These are phyloP conservation scores for Coemansia furcata DNA, from an alignment of 192 early-diverging fungal genomes.

Conservation along the genomic window DNA sequence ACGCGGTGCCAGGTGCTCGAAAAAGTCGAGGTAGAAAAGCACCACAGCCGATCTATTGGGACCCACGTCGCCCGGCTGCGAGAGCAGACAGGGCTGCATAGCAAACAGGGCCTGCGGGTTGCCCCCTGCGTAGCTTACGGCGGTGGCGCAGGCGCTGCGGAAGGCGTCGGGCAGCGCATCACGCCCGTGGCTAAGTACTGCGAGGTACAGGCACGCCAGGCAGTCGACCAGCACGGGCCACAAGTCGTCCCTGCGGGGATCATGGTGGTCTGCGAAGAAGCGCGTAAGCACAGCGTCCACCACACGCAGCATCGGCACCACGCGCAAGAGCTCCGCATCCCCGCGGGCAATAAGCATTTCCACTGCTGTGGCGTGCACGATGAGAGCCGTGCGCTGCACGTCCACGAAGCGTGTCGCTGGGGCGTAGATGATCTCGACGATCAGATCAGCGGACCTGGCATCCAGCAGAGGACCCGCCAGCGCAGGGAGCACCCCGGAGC, in stretches of 20 bases:
- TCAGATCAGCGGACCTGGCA: neutral
- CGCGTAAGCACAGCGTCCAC: slow-evolving; percentile 1
- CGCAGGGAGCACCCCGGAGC: neutral
- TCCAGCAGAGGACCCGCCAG: neutral
- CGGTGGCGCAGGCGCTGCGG: neutral
- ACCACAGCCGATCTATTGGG: neutral
- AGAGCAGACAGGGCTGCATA: slow-evolving; percentile 17
- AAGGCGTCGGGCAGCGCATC: slow-evolving; percentile 12
- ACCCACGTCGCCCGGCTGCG: neutral
- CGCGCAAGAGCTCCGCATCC: neutral
- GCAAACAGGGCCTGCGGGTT: slow-evolving; percentile 10
- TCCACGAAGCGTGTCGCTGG: neutral
- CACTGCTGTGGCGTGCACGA: neutral
- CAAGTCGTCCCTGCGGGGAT: neutral
- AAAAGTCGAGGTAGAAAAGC: slow-evolving; percentile 40
- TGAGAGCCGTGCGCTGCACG: neutral
- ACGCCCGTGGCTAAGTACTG: slow-evolving; percentile 10
- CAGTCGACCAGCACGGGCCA: slow-evolving; percentile 17
- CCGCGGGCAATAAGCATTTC: neutral
- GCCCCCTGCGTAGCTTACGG: neutral
- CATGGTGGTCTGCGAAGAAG: slow-evolving; percentile 4
- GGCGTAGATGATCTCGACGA: neutral
- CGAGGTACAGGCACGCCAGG: slow-evolving; percentile 14
- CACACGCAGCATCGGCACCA: neutral
- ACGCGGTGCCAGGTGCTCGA: slow-evolving; percentile 22